Evolutionary conservation across 345 rosid genomes (phyloP).

Genomic region (Chamaenerion angustifolium): DNA sequence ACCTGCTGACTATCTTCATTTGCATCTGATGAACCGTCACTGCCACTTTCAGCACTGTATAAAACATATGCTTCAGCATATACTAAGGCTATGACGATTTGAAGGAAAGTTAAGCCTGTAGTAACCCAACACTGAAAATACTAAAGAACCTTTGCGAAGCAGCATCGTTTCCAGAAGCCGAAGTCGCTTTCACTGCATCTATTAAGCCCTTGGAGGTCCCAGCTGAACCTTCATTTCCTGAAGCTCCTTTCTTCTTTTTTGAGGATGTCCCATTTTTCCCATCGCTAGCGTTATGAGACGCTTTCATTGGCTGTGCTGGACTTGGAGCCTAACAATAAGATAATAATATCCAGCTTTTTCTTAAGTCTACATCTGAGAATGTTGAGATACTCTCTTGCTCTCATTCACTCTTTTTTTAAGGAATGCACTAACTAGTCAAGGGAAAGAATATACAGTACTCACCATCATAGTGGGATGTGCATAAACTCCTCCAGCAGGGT

Average conservation of each 20-base stretch:
- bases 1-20: slow-evolving; percentile 42
- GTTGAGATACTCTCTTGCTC: too few relatives aligned
- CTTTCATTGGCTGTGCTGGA: slow-evolving; percentile 21
- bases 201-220: slow-evolving; percentile 27
- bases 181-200: slow-evolving; percentile 48
- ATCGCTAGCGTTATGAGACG: slow-evolving; percentile 25
- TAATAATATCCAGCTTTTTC: not conserved
- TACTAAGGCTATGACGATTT: not conserved
- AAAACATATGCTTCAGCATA: slow-evolving; percentile 5
- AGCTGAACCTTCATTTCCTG: slow-evolving; percentile 17
- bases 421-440: too few relatives aligned
- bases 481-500: slow-evolving; percentile 84
- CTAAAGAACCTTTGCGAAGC: slow-evolving; percentile 57
- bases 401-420: too few relatives aligned
- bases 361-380: too few relatives aligned
- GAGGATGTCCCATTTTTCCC: slow-evolving; percentile 45
- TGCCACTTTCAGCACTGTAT: slow-evolving; percentile 69
- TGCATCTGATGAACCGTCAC: slow-evolving; percentile 84
- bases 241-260: slow-evolving; percentile 51
- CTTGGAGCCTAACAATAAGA: slow-evolving; percentile 28
- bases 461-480: slow-evolving; percentile 84
- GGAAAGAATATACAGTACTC: slow-evolving; percentile 2
- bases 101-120: too few relatives aligned
- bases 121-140: not conserved
- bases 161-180: slow-evolving; percentile 86